These are phyloP conservation scores for Zygosaccharomyces rouxii DNA, from an alignment of 805 yeast genomes.

Conservation along the genomic window DNA sequence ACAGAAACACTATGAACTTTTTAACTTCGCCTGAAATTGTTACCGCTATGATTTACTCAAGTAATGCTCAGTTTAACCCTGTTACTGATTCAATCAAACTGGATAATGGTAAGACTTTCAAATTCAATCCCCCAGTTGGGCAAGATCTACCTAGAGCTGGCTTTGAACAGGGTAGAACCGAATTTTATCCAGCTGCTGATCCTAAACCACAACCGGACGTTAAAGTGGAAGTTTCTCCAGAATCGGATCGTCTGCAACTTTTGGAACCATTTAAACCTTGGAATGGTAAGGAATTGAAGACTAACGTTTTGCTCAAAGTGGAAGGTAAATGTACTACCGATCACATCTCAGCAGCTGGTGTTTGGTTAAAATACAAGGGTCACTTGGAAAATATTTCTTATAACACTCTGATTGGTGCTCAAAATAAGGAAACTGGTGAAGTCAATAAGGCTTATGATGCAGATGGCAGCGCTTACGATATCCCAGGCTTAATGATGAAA, in stretches of 20 bases:
- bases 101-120: constrained; percentile 67
- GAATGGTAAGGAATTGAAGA: constrained; percentile 77
- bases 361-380: constrained; percentile 97
- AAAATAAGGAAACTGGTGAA: constrained; percentile 93
- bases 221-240: constrained; percentile 68
- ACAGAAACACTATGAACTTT: constrained; percentile 95
- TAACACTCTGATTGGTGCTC: constrained; percentile 95
- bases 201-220: constrained; percentile 63
- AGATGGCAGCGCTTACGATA: constrained; percentile 70
- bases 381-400: constrained; percentile 93
- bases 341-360: constrained; percentile 98
- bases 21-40: constrained; percentile 98
- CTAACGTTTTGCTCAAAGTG: constrained; percentile 78
- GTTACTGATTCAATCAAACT: constrained; percentile 74
- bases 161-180: constrained; percentile 67
- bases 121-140: constrained; percentile 75
- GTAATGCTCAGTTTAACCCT: constrained; percentile 90
- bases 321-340: constrained; percentile 98
- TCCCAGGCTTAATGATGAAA: constrained; percentile 94
- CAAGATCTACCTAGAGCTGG: constrained; percentile 79
- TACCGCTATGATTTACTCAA: constrained; percentile 94
- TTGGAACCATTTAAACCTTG: constrained; percentile 85
- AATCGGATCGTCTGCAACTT: constrained; percentile 87
- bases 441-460: constrained; percentile 86
- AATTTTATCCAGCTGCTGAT: constrained; percentile 68